phyloP scores from a whole-genome alignment of 192 early-diverging fungal species.

The Jimgerdemannia lactiflua region DNA sequence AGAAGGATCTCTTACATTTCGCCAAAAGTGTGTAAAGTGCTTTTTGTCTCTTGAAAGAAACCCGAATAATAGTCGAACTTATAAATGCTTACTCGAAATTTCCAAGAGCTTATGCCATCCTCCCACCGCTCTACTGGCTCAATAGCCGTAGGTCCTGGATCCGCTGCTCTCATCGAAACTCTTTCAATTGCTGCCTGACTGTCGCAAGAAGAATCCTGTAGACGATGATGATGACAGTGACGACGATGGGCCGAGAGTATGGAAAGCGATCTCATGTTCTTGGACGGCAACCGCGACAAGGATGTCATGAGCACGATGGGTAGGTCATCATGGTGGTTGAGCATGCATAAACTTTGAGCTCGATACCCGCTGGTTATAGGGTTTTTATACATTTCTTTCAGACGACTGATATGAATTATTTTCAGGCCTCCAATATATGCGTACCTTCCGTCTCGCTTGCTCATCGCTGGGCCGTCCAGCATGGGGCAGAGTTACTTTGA shows the following conservation, averaged over 20 bases:
- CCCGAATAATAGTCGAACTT: not conserved
- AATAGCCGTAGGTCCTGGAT: conserved; percentile 27
- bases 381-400: too few species aligned
- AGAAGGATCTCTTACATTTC: conserved; percentile 53
- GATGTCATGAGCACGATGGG: too few species aligned
- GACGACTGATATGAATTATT: too few species aligned
- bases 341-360: too few species aligned
- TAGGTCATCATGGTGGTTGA: too few species aligned
- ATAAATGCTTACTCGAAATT: not conserved
- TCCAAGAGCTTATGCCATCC: conserved; percentile 29
- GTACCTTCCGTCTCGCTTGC: conserved; percentile 50
- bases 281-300: too few species aligned
- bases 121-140: conserved; percentile 40
- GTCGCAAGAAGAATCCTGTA: conserved; percentile 5
- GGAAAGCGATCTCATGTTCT: too few species aligned
- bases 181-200: conserved; percentile 11
- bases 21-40: conserved; percentile 17
- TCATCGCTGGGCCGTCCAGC: conserved; percentile 52
- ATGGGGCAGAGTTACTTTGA: conserved; percentile 61
- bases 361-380: too few species aligned
- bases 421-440: too few species aligned
- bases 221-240: conserved; percentile 10
- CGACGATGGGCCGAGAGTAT: too few species aligned
- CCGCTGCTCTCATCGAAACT: conserved; percentile 34
- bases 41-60: not conserved